phyloP scores from a whole-genome alignment of 208 protist species.

The Zelonia costaricensis region DNA sequence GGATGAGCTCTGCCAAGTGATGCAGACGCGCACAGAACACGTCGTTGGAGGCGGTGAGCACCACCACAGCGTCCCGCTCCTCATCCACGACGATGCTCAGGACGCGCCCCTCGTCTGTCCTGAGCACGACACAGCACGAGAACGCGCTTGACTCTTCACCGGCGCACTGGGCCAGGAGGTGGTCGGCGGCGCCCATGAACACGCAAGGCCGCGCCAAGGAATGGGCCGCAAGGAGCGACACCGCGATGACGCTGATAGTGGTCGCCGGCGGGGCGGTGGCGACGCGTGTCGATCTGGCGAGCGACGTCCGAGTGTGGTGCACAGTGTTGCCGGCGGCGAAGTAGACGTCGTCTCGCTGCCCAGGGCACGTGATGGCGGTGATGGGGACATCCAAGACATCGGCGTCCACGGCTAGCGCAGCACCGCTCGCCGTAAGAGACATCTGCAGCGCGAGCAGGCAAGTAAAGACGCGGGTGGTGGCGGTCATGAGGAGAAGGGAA shows the following conservation, averaged over 20 bases:
- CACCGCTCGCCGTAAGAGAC: too few species aligned
- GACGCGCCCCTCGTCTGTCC: constrained; percentile 12
- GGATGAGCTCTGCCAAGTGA: not conserved
- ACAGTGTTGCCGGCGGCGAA: constrained; percentile 50
- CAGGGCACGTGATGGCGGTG: constrained; percentile 28
- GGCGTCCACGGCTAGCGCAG: not conserved
- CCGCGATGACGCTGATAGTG: constrained; percentile 6
- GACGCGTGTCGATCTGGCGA: not conserved
- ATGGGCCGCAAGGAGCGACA: not conserved
- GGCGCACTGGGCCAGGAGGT: constrained; percentile 9
- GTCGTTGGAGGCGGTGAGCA: constrained; percentile 23
- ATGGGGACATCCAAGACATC: constrained; percentile 32
- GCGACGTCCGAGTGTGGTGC: not conserved
- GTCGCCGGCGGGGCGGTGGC: constrained; percentile 10
- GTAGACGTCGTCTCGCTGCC: constrained; percentile 10
- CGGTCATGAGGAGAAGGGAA: too few species aligned
- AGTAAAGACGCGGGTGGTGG: too few species aligned
- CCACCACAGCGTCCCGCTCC: not conserved
- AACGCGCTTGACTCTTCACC: not conserved
- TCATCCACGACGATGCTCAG: constrained; percentile 22
- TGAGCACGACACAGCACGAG: constrained; percentile 7
- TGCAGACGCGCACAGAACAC: not conserved
- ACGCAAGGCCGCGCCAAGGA: not conserved
- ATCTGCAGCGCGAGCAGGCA: too few species aligned
- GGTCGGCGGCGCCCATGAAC: constrained; percentile 24